These are phyloP conservation scores for Larix kaempferi DNA, from an alignment of 75 land plant species.

Conservation along the genomic window DNA sequence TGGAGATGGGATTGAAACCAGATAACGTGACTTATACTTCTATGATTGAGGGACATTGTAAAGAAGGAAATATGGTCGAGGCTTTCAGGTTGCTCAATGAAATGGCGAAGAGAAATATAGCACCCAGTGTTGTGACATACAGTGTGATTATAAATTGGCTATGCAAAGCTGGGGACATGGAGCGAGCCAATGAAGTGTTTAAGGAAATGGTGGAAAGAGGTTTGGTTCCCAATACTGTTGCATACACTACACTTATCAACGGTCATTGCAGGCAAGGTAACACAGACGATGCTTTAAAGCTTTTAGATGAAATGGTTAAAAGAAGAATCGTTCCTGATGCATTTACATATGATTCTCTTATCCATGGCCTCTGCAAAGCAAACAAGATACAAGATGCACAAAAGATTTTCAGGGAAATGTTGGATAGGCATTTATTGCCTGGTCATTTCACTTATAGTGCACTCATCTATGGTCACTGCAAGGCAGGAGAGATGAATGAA, in stretches of 20 bases:
- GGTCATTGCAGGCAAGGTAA: slow-evolving; percentile 24
- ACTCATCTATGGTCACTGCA: slow-evolving; percentile 40
- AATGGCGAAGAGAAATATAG: slow-evolving; percentile 33
- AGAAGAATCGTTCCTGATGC: slow-evolving; percentile 38
- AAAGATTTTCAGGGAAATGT: slow-evolving; percentile 26
- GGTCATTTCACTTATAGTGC: slow-evolving; percentile 37
- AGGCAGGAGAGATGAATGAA: slow-evolving; percentile 26
- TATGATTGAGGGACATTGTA: slow-evolving; percentile 39
- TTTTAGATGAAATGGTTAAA: slow-evolving; percentile 34
- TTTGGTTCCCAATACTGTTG: slow-evolving; percentile 36
- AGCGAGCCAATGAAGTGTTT: slow-evolving; percentile 23
- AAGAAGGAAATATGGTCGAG: slow-evolving; percentile 13
- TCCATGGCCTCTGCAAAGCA: slow-evolving; percentile 45
- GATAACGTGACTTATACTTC: slow-evolving; percentile 36
- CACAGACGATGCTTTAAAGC: slow-evolving; percentile 26
- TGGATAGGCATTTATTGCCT: slow-evolving; percentile 25
- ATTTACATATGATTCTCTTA: slow-evolving; percentile 41
- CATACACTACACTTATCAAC: slow-evolving; percentile 45
- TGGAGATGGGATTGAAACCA: slow-evolving; percentile 29
- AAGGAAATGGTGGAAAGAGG: slow-evolving; percentile 33
- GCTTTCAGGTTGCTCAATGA: slow-evolving; percentile 32
- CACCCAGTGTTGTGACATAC: slow-evolving; percentile 28
- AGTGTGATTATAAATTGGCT: slow-evolving; percentile 42
- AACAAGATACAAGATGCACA: slow-evolving; percentile 44
- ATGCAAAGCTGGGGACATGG: slow-evolving; percentile 30